phyloP scores from a whole-genome alignment of 2,329 filamentous ascomycete genomes.

The Arthrobotrys sphaeroides region DNA sequence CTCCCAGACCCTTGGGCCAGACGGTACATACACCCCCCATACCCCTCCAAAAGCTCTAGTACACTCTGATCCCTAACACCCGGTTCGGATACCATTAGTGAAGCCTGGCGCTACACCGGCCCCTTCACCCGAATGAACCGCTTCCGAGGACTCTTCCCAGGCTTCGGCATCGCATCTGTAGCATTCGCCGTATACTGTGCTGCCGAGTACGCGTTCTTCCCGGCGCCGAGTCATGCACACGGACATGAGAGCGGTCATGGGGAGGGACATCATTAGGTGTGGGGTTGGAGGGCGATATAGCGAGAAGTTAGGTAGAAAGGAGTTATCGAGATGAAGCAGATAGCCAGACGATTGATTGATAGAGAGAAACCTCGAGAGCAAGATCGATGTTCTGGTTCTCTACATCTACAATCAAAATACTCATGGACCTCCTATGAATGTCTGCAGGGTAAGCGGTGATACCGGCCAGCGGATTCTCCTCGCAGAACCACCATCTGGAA shows the following conservation, averaged over 20 bases:
- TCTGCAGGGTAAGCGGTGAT: too few species aligned
- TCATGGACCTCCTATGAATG: too few species aligned
- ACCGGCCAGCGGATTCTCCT: too few species aligned
- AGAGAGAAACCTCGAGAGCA: too few species aligned
- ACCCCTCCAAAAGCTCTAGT: neutral
- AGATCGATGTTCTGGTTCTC: too few species aligned
- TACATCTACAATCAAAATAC: too few species aligned
- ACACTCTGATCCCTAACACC: neutral
- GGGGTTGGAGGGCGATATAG: too few species aligned
- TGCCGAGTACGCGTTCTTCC: constrained; percentile 87
- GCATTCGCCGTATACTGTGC: constrained; percentile 89
- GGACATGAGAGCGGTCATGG: constrained; percentile 34
- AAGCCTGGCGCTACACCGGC: constrained; percentile 93
- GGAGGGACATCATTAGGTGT: constrained; percentile 42
- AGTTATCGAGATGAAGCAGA: too few species aligned
- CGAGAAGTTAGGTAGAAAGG: too few species aligned
- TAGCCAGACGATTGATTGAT: too few species aligned
- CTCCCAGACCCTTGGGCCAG: constrained; percentile 50
- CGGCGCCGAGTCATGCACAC: constrained; percentile 72
- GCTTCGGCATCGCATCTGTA: constrained; percentile 88
- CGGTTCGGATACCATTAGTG: constrained; percentile 67
- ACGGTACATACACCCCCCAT: constrained; percentile 29
- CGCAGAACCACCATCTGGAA: too few species aligned
- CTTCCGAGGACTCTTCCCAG: constrained; percentile 86
- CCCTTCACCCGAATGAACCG: constrained; percentile 88